phyloP scores from a whole-genome alignment of 2,329 filamentous ascomycete species.

The Stylonectria norvegica region DNA sequence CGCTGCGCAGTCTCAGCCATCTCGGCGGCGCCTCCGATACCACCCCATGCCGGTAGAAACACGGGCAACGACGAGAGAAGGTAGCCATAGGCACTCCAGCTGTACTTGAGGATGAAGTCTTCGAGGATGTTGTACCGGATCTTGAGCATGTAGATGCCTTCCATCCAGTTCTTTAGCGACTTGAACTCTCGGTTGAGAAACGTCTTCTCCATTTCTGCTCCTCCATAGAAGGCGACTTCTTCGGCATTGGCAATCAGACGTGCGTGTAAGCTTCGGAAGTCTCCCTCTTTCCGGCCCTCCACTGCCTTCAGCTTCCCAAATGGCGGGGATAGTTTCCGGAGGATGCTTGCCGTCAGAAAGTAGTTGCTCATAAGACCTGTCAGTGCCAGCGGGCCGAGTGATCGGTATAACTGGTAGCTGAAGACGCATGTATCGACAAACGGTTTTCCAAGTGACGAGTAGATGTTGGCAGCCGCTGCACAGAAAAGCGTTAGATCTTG shows the following conservation, averaged over 20 bases:
- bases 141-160: conserved; percentile 95
- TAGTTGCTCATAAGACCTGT: conserved; percentile 88
- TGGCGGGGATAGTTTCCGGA: conserved; percentile 84
- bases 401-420: conserved; percentile 94
- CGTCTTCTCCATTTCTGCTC: conserved; percentile 89
- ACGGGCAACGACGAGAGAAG: conserved; percentile 88
- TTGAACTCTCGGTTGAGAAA: conserved; percentile 91
- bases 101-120: conserved; percentile 97
- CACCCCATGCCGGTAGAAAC: conserved; percentile 92
- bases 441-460: conserved; percentile 96
- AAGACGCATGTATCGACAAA: conserved; percentile 97
- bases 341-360: conserved; percentile 85
- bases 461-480: conserved; percentile 83
- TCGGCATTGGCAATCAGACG: conserved; percentile 94
- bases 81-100: conserved; percentile 97
- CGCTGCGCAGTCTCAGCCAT: conserved; percentile 50
- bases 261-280: conserved; percentile 88
- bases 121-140: conserved; percentile 99
- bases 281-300: conserved; percentile 90
- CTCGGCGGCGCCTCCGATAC: conserved; percentile 71
- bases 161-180: conserved; percentile 94
- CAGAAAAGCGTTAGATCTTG: conserved; percentile 96
- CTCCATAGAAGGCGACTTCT: conserved; percentile 96
- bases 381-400: conserved; percentile 82
- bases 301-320: conserved; percentile 97